These are phyloP conservation scores for Candida chauliodis DNA, from an alignment of 805 yeast genomes.

Conservation along the genomic window DNA sequence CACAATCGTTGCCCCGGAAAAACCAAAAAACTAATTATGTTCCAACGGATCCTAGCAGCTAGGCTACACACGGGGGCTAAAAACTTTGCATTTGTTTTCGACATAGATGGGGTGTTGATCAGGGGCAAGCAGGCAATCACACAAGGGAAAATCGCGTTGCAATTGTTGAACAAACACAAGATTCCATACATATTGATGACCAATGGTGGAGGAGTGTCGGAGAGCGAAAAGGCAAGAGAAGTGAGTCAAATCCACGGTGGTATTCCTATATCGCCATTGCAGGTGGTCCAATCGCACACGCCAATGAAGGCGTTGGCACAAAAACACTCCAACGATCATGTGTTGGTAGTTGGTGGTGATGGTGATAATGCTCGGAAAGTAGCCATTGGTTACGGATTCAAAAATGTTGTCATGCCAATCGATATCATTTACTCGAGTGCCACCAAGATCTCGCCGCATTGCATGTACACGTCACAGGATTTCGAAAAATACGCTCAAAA, in stretches of 20 bases:
- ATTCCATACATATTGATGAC: slow-evolving; percentile 83
- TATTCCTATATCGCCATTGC: slow-evolving; percentile 49
- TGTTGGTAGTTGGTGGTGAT: slow-evolving; percentile 82
- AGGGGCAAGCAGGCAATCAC: slow-evolving; percentile 69
- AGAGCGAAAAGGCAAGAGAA: slow-evolving; percentile 47
- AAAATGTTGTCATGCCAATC: slow-evolving; percentile 66
- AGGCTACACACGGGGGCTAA: too few relatives aligned
- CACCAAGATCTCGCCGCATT: slow-evolving; percentile 71
- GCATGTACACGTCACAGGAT: slow-evolving; percentile 47
- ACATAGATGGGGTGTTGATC: slow-evolving; percentile 83
- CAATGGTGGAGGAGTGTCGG: slow-evolving; percentile 85
- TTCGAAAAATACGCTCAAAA: slow-evolving; percentile 38
- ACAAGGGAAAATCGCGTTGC: slow-evolving; percentile 59
- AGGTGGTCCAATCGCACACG: slow-evolving; percentile 83
- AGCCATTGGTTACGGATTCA: slow-evolving; percentile 74
- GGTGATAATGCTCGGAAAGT: slow-evolving; percentile 66
- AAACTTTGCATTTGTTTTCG: slow-evolving; percentile 35
- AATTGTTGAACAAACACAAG: slow-evolving; percentile 45
- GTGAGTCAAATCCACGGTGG: slow-evolving; percentile 24
- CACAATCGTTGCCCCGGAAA: too few relatives aligned
- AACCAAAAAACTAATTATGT: too few relatives aligned
- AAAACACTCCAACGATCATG: slow-evolving; percentile 47
- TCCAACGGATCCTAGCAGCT: too few relatives aligned
- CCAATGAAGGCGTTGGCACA: slow-evolving; percentile 65
- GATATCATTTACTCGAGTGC: slow-evolving; percentile 56